Evolutionary conservation across 202 grass and related monocot species (phyloP), one percentile per base, ranked within the genome.

Genomic region (Sporobolus alterniflorus): DNA sequence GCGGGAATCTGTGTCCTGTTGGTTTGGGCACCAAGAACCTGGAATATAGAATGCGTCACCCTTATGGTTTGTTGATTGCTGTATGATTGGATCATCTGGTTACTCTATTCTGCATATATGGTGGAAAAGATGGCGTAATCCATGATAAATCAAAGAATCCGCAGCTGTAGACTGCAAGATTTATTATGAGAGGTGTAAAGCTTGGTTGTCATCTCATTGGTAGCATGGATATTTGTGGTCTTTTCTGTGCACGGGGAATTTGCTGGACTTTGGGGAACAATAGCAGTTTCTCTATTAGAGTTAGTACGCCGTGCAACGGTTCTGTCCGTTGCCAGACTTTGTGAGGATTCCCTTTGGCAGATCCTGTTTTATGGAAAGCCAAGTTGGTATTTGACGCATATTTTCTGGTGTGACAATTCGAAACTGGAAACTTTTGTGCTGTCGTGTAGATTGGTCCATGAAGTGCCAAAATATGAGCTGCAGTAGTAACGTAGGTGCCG

Each of bases 1-100:
- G 51, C 30, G 67, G 75, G 42, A 69, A 69, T 79, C 69, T 43
- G 60, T 79, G 74, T 16, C 60, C 4, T 82, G 54, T 51, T 86
- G 34, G 17, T 83, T 61, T 51, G 6, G 32, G 59, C 77, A 62
- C 71, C 67, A 78, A 68, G 78, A 52, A 78, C 67, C 24, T 1
- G n/a, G 72, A 64, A 56, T 47, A 46, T 30, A 16, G 33, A 50
- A 85, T 56, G 33, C 21, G 3, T 14, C 12, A 41, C 8, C 11
- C 36, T 42, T 51, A 29, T 73, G 13, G 3, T 31, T 25, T 18
- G 17, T 42, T 31, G 30, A 15, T 61, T 71, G 9, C 7, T 41
- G 18, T 54, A 21, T 4, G 36, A 55, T 80, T 69, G 33, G 18
- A 2, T 33, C 17, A 32, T 34, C 42, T 47, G 6, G 8, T 49